Base-by-base conservation (phyloP, 148 eudicot genomes). In the Hydrangea macrophylla region DNA sequence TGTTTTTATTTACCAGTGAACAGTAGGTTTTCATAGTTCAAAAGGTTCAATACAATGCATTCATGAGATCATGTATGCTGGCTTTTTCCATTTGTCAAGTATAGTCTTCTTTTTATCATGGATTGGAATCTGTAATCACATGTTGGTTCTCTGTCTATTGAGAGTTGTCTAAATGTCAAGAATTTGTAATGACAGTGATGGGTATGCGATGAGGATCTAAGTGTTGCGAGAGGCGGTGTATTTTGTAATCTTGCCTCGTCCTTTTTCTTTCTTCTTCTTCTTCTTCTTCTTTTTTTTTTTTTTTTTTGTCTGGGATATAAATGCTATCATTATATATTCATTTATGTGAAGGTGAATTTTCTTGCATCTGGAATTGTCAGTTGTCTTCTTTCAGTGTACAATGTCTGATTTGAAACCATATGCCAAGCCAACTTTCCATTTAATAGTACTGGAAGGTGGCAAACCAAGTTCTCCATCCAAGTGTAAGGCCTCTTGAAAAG, bases 11-110 rank as follows among this genome's bases (percentile, higher is more conserved):
- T 30, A 63, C 37, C 68, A 56, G 62, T 27, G 51, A 17, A 39
- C 17, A 54, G 58, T 50, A 62, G 55, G 25, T 20, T 71, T 56
- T 53, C 61, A 40, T 72, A 33, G 40, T 60, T 40, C 54, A 61
- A 70, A 24, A 62, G 50, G 61, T 70, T 67, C 55, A 44, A 65
- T 71, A 66, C 75, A 66, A 65, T 65, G 72, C 75, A 76, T 71
- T 60, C 75, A 76, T 62, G 67, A 67, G 45, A 56, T 55, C 70
- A 60, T 71, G 75, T 55, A 68, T 71, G 68, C 63, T 75, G 50
- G 44, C 30, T 36, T 64, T 70, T 59, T 55, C 57, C 64, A 69
- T 51, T 60, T 64, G 57, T 51, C 65, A 9, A 70, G 67, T 70
- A 76, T 50, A 58, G 67, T 9, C 6, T 68, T 54, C 37, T 27